phyloP scores from a whole-genome alignment of 2,329 filamentous ascomycete species.

The Alternaria dauci region DNA sequence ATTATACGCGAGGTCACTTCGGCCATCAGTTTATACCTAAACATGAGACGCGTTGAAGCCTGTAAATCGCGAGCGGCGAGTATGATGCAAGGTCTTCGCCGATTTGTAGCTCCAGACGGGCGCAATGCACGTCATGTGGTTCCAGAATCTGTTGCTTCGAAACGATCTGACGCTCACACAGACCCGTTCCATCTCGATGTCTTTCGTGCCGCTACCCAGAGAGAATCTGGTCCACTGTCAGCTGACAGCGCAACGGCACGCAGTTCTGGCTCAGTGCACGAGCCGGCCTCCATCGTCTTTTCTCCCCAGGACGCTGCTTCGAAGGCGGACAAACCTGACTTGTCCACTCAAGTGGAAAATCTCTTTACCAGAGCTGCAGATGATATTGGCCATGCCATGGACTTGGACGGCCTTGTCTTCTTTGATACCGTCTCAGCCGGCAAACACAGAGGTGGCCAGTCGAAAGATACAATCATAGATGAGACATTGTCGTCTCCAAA shows the following conservation, averaged over 20 bases:
- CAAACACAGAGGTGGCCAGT: neutral
- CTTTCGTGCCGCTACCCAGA: constrained; percentile 7
- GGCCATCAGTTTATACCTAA: constrained; percentile 18
- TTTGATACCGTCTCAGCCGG: constrained; percentile 15
- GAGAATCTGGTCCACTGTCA: neutral
- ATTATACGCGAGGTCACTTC: constrained; percentile 11
- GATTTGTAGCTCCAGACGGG: constrained; percentile 12
- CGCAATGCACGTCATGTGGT: neutral
- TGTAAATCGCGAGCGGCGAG: constrained; percentile 15
- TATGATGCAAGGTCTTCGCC: constrained; percentile 22
- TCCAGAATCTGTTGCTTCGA: neutral
- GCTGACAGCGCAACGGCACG: neutral
- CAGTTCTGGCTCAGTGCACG: neutral
- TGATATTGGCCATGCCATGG: constrained; percentile 16
- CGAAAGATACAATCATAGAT: neutral
- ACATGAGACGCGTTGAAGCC: constrained; percentile 16
- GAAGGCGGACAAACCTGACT: neutral
- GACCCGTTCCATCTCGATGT: constrained; percentile 9
- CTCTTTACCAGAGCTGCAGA: constrained; percentile 16
- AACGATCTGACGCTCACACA: neutral
- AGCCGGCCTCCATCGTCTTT: neutral
- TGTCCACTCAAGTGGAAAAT: constrained; percentile 6
- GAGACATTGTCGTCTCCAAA: neutral
- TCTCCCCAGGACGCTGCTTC: neutral
- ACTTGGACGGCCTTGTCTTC: constrained; percentile 16